Conservation (phyloP, 2,329 filamentous ascomycete genomes). For the Penicillium occitanis region DNA sequence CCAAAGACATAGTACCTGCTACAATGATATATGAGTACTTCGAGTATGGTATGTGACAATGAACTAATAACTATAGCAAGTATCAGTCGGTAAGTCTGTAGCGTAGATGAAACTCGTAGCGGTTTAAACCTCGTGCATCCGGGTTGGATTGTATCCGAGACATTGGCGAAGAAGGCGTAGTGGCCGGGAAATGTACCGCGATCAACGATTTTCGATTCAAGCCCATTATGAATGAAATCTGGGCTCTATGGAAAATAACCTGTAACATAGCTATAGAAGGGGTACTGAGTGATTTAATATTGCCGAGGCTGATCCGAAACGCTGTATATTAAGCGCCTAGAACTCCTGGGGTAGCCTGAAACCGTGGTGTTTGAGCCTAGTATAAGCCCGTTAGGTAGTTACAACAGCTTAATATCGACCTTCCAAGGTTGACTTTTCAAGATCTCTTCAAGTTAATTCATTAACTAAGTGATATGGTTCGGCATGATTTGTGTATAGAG, state of each 20-base stretch:
- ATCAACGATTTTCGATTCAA: background rate
- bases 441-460: too few relatives aligned
- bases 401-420: background rate
- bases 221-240: background rate
- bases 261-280: background rate
- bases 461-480: background rate
- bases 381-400: background rate
- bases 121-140: background rate
- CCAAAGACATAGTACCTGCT: background rate
- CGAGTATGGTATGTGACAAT: background rate
- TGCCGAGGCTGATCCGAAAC: background rate
- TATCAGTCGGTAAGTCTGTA: background rate
- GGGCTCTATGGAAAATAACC: background rate
- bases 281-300: background rate
- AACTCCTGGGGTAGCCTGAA: background rate
- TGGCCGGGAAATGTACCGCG: background rate
- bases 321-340: background rate
- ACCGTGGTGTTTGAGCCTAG: background rate
- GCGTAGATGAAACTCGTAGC: background rate
- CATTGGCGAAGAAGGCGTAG: background rate
- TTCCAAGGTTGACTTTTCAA: background rate
- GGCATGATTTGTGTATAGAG: background rate
- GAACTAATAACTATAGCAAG: background rate
- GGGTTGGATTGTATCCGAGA: background rate
- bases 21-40: background rate